phyloP scores from a whole-genome alignment of 2,329 filamentous ascomycete genomes.

The Ustilaginoidea virens region DNA sequence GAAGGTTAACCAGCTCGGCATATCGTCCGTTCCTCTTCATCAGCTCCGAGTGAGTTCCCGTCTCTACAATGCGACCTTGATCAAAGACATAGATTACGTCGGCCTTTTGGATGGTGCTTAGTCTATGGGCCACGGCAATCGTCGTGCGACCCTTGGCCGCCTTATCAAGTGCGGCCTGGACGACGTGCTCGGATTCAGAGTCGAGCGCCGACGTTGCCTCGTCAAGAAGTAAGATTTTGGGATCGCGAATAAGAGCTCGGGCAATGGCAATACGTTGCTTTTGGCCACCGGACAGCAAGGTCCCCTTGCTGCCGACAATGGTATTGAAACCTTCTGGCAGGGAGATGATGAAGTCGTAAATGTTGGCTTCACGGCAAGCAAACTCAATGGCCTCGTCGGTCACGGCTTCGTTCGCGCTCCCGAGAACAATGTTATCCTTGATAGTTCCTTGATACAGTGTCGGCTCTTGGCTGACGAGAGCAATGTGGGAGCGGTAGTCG shows the following conservation, averaged over 20 bases:
- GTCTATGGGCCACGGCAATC: constrained; percentile 82
- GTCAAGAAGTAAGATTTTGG: constrained; percentile 71
- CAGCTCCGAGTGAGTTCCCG: constrained; percentile 62
- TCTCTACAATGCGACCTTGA: constrained; percentile 71
- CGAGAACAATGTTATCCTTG: constrained; percentile 76
- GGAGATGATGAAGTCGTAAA: constrained; percentile 81
- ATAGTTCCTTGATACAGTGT: constrained; percentile 90
- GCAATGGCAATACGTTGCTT: constrained; percentile 93
- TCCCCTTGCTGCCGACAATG: constrained; percentile 73
- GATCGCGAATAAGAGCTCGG: constrained; percentile 76
- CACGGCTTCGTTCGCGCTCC: constrained; percentile 50
- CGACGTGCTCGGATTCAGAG: constrained; percentile 62
- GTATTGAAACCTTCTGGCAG: constrained; percentile 78
- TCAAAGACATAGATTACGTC: constrained; percentile 97
- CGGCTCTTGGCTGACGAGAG: constrained; percentile 86
- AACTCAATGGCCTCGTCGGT: constrained; percentile 57
- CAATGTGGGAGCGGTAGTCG: constrained; percentile 69
- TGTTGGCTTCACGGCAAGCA: constrained; percentile 81
- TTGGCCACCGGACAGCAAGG: constrained; percentile 76
- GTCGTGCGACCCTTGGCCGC: constrained; percentile 77
- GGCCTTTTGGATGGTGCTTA: constrained; percentile 88
- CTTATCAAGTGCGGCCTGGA: constrained; percentile 66
- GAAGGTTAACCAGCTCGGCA: constrained; percentile 63
- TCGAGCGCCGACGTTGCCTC: constrained; percentile 70
- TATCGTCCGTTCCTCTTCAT: constrained; percentile 58